phyloP scores from a whole-genome alignment of 2,329 filamentous ascomycete species.

The Phaeophleospora eucalypticola region DNA sequence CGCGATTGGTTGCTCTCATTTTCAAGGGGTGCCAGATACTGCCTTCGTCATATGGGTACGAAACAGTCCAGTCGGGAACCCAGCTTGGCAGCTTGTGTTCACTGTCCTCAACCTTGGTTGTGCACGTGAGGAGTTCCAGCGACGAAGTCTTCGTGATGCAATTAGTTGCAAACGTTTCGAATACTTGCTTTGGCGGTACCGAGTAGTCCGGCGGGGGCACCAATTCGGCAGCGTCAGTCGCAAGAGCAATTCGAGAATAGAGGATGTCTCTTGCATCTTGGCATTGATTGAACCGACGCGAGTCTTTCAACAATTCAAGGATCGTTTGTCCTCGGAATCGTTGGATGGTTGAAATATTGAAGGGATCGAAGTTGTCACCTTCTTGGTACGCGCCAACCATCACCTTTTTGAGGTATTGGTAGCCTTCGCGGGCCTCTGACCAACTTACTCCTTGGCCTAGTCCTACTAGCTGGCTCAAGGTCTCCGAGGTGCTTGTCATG shows the following conservation, averaged over 20 bases:
- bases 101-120: not conserved
- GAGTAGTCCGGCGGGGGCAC: slow-evolving; percentile 1
- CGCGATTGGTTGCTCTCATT: not conserved
- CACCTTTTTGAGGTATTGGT: not conserved
- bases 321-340: not conserved
- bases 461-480: not conserved
- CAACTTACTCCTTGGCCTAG: not conserved
- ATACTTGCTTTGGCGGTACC: not conserved
- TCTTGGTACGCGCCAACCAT: not conserved
- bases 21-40: not conserved
- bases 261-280: not conserved
- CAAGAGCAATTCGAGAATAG: slow-evolving; percentile 1
- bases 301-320: not conserved
- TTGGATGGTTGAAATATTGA: not conserved
- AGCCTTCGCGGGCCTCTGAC: not conserved
- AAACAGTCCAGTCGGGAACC: not conserved
- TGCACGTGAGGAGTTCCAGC: not conserved
- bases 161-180: not conserved
- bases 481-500: no score
- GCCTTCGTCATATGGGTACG: not conserved
- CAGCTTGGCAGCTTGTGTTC: not conserved
- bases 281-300: not conserved
- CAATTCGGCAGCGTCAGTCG: not conserved
- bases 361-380: no score
- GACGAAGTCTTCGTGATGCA: not conserved